Evolutionary conservation across 2,329 filamentous ascomycete genomes (phyloP).

Genomic region (Coniochaeta hoffmannii): DNA sequence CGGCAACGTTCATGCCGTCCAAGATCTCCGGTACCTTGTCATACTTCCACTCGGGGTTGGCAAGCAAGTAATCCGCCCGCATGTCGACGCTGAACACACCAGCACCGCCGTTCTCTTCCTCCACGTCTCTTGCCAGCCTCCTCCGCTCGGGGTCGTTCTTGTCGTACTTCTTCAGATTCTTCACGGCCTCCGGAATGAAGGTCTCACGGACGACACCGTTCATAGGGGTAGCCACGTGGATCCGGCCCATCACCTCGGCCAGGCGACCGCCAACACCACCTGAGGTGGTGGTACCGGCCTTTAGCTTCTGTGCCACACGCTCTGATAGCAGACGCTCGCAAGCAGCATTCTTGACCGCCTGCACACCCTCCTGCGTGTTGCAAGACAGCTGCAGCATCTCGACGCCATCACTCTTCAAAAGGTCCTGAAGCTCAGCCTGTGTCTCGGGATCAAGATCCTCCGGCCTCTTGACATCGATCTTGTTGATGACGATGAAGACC

Average conservation of each 20-base stretch:
- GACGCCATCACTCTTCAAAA: conserved; percentile 82
- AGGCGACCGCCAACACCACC: conserved; percentile 74
- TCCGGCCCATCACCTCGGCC: conserved; percentile 84
- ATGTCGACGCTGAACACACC: conserved; percentile 95
- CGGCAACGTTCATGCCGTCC: conserved; percentile 94
- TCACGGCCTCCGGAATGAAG: conserved; percentile 81
- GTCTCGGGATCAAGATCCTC: conserved; percentile 78
- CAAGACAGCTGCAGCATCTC: conserved; percentile 92
- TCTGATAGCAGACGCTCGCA: conserved; percentile 91
- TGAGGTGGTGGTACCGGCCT: conserved; percentile 73
- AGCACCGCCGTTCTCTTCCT: conserved; percentile 87
- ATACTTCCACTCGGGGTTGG: conserved; percentile 88
- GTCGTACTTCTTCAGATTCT: conserved; percentile 80
- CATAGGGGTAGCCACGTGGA: conserved; percentile 94
- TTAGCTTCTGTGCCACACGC: conserved; percentile 90
- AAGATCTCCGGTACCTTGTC: conserved; percentile 91
- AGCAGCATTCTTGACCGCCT: conserved; percentile 88
- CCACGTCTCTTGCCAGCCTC: conserved; percentile 75
- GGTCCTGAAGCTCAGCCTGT: conserved; percentile 67
- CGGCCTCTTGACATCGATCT: conserved; percentile 85
- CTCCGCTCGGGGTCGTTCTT: conserved; percentile 80
- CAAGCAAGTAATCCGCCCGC: conserved; percentile 79
- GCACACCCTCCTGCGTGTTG: conserved; percentile 89
- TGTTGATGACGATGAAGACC: conserved; percentile 95
- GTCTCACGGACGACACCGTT: conserved; percentile 71